phyloP scores from a whole-genome alignment of 495 filamentous ascomycete species.

The Talaromyces nanjingensis region DNA sequence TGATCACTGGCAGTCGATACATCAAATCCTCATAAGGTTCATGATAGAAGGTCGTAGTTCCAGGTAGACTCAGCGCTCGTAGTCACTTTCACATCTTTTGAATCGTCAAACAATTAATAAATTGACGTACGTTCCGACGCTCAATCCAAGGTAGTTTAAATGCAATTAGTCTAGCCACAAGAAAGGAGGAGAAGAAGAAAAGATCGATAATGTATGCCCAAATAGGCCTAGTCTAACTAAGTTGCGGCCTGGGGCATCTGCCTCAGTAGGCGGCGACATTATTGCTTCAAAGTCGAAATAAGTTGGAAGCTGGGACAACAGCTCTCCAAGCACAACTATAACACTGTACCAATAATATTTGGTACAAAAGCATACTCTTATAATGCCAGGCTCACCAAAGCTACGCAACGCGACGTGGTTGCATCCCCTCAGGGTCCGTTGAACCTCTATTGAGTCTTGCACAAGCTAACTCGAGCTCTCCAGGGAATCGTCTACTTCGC shows the following conservation, averaged over 20 bases:
- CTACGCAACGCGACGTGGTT: conserved; percentile 41
- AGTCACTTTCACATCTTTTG: too few relatives aligned
- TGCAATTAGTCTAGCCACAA: too few relatives aligned
- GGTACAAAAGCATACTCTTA: not conserved
- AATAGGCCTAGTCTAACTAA: not conserved
- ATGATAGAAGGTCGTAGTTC: too few relatives aligned
- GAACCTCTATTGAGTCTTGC: not conserved
- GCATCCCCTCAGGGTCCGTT: conserved; percentile 47
- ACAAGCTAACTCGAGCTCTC: not conserved
- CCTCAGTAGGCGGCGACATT: not conserved
- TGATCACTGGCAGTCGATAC: too few relatives aligned
- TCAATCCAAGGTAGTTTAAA: too few relatives aligned
- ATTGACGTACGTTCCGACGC: too few relatives aligned
- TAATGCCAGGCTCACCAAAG: conserved; percentile 7
- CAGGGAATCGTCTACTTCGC: conserved; percentile 57
- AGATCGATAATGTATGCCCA: not conserved
- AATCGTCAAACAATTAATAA: too few relatives aligned
- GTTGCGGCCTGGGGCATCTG: not conserved
- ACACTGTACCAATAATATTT: not conserved
- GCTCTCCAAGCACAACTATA: not conserved
- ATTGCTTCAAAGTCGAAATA: not conserved
- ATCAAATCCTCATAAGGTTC: too few relatives aligned
- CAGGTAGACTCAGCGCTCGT: too few relatives aligned
- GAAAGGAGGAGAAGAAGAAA: too few relatives aligned
- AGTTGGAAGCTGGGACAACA: not conserved